Evolutionary conservation across 768 basidiomycete genomes (phyloP), one percentile per base, ranked within the genome.

Genomic region (Tubosaeta brunneosetosa): DNA sequence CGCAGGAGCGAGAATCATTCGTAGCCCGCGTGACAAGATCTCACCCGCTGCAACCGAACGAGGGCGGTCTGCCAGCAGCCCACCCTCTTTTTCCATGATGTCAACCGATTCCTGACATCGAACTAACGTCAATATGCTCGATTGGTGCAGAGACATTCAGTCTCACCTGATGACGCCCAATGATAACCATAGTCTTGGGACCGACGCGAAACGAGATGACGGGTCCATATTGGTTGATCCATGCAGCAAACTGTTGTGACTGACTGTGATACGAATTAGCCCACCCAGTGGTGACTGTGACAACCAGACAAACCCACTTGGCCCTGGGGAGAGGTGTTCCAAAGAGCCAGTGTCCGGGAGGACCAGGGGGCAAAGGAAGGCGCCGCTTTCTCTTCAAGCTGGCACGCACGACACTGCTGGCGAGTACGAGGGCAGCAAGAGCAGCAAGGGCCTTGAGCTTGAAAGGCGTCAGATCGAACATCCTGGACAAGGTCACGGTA

Each of bases 11-110:
- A 84, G 70, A 46, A 85, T 61, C 53, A 80, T 73, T 0, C 83
- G 68, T 72, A 85, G 78, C 0, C 82, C 83, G 3, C 81, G 78
- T 0, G 78, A 80, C 4, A 84, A 58, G 0, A 80, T 78, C 53
- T 84, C 82, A 6, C 83, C 83, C 0, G 78, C 83, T 1, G 83
- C 75, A 41, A 85, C 80, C 12, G 71, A 73, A 3, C 69, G 65
- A 19, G 83, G 83, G 46, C 83, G 70, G 58, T 84, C 83, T 1
- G 75, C 77, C n/a, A 80, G 65, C 4, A 71, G 56, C 4, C 78
- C 76, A n/a, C 83, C 83, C 56, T 84, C 80, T 47, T 79, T 80
- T 60, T 85, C 83, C 82, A 85, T 80, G 51, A 85, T 78, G 19
- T 85, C 82, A 0, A 83, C 74, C 0, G 83, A 82, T 34, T 81